Conservation (phyloP, 2,329 filamentous ascomycete species). For the Coniochaeta pulveracea region DNA sequence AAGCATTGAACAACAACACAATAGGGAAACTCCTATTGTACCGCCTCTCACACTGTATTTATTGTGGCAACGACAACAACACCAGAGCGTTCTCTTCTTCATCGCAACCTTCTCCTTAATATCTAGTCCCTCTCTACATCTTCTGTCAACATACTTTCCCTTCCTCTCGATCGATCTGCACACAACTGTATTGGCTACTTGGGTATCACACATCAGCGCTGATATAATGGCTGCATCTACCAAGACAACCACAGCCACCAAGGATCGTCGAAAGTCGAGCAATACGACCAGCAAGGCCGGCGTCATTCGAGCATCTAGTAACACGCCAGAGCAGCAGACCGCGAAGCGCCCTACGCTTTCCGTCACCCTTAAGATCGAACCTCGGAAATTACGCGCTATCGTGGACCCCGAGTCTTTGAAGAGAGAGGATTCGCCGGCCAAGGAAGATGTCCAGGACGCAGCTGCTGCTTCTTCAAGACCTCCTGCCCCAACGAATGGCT, state of each 20-base stretch:
- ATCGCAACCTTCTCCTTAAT: no score
- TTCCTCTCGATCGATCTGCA: no score
- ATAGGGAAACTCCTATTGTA: no score
- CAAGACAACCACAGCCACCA: conserved; percentile 23
- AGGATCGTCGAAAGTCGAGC: conserved; percentile 31
- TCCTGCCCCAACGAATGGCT: conserved; percentile 23
- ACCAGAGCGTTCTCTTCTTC: no score
- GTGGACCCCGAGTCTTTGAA: conserved; percentile 30
- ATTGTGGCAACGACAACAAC: no score
- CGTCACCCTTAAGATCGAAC: conserved; percentile 40
- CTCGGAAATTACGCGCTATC: conserved; percentile 38
- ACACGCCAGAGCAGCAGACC: conserved; percentile 14
- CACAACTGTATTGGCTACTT: no score
- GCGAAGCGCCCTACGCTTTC: conserved; percentile 21
- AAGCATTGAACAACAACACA: no score
- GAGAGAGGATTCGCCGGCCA: conserved; percentile 25
- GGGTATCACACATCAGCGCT: background rate
- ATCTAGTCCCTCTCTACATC: no score
- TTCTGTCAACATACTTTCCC: no score
- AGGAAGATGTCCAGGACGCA: conserved; percentile 30
- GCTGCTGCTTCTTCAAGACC: conserved; percentile 29
- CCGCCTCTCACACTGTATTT: no score
- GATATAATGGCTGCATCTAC: conserved; percentile 5
- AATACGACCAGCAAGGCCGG: conserved; percentile 13
- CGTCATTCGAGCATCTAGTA: conserved; percentile 6